phyloP scores from a whole-genome alignment of 2,329 filamentous ascomycete genomes.

The Fusarium armeniacum region DNA sequence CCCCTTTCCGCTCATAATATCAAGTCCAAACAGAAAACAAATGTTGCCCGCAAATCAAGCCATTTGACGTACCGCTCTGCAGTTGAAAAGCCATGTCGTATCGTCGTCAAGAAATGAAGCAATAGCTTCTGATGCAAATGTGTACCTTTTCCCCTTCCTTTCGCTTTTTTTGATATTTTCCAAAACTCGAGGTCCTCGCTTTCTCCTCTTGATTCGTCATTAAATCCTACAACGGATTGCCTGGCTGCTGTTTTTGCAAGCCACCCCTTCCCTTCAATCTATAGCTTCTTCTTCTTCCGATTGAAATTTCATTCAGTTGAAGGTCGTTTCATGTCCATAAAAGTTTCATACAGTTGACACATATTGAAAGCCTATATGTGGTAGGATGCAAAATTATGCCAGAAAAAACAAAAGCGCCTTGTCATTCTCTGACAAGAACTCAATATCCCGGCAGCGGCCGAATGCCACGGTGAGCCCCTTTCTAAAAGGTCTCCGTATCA shows the following conservation, averaged over 20 bases:
- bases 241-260: constrained; percentile 26
- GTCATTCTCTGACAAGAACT: constrained; percentile 17
- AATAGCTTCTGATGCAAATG: constrained; percentile 41
- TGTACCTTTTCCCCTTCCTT: constrained; percentile 30
- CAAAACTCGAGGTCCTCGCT: constrained; percentile 15
- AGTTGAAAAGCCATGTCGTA: constrained; percentile 51
- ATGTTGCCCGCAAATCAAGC: constrained; percentile 39
- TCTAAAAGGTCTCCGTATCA: constrained; percentile 57
- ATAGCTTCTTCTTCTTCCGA: constrained; percentile 36
- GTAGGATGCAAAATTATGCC: constrained; percentile 17
- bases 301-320: constrained; percentile 31
- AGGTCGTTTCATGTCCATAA: constrained; percentile 28
- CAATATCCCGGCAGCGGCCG: constrained; percentile 17
- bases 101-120: constrained; percentile 52
- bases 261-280: constrained; percentile 31
- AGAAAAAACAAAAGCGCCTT: constrained; percentile 12
- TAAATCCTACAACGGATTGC: constrained; percentile 35
- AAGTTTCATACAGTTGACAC: constrained; percentile 27
- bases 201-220: constrained; percentile 27
- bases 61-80: constrained; percentile 49
- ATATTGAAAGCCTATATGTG: constrained; percentile 2
- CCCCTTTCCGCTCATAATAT: constrained; percentile 36
- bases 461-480: constrained; percentile 12
- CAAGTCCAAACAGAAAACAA: constrained; percentile 35
- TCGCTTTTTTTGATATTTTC: constrained; percentile 37